Percentiles rank a stretch among this genome's conserved stretches.
Conservation (phyloP, 164 flowering plant species). For the Tetracentron sinense region DNA sequence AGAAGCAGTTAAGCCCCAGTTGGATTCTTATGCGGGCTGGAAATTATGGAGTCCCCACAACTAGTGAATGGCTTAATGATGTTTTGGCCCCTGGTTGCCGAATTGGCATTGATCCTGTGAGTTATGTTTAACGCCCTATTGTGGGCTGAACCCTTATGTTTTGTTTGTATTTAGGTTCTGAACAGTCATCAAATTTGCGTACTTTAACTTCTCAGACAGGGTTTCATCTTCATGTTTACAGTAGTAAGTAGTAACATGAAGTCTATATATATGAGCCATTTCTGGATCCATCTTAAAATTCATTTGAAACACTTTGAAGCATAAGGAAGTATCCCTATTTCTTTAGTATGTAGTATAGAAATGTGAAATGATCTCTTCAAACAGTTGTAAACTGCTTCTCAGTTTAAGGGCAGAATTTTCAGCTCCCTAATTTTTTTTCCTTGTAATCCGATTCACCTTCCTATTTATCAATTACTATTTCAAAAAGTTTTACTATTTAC, state of each 20-base stretch:
- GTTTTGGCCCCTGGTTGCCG: conserved; percentile 80
- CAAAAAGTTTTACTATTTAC: too few species aligned
- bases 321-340: too few species aligned
- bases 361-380: too few species aligned
- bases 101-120: conserved; percentile 96
- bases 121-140: conserved; percentile 22
- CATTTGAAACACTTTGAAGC: too few species aligned
- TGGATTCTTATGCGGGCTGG: conserved; percentile 97
- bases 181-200: background rate
- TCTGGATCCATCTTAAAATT: background rate
- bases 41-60: conserved; percentile 76
- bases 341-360: too few species aligned
- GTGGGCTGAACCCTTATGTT: background rate
- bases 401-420: too few species aligned
- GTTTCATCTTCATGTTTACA: background rate
- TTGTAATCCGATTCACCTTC: too few species aligned
- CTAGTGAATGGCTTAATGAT: conserved; percentile 87
- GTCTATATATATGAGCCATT: too few species aligned
- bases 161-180: background rate
- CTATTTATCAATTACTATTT: too few species aligned
- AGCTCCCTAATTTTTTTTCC: too few species aligned
- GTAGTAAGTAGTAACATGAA: too few species aligned
- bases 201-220: background rate
- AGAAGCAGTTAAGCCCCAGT: conserved; percentile 74
- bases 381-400: too few species aligned